Conservation (phyloP, 2,329 filamentous ascomycete genomes). For the Capronia americana region DNA sequence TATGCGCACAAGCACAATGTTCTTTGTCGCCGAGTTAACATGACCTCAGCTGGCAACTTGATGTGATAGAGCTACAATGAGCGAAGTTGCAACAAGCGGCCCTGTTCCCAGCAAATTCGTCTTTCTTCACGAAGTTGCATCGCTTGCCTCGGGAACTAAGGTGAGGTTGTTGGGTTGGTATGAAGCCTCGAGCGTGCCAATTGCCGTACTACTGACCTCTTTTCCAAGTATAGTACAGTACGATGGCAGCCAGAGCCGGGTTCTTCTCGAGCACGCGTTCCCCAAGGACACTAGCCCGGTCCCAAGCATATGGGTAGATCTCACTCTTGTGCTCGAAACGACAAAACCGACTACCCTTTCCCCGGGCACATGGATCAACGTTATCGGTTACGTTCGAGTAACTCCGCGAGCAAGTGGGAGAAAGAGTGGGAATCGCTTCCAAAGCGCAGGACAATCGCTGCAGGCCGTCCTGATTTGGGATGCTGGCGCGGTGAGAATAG, state of each 20-base stretch:
- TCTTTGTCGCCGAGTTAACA: neutral
- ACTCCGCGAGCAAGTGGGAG: constrained; percentile 36
- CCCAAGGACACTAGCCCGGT: constrained; percentile 50
- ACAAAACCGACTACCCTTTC: constrained; percentile 69
- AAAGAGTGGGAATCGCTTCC: constrained; percentile 35
- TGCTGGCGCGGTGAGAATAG: constrained; percentile 73
- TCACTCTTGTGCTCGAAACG: constrained; percentile 71
- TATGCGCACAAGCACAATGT: neutral
- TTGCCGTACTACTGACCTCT: constrained; percentile 24
- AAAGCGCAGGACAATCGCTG: constrained; percentile 53
- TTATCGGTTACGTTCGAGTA: constrained; percentile 74
- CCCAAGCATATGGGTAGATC: constrained; percentile 68
- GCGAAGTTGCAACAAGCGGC: constrained; percentile 17
- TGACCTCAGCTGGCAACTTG: neutral
- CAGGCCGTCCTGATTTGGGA: constrained; percentile 81
- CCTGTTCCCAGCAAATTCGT: constrained; percentile 65
- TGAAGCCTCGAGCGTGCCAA: constrained; percentile 44
- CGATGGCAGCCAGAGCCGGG: constrained; percentile 61
- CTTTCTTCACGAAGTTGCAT: constrained; percentile 67
- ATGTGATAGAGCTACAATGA: constrained; percentile 19
- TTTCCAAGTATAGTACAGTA: constrained; percentile 58
- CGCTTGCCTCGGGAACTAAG: constrained; percentile 68
- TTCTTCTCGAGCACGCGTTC: constrained; percentile 73
- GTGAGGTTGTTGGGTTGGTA: constrained; percentile 93
- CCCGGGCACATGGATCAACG: constrained; percentile 82